Conservation (phyloP, 1,284 basidiomycete genomes). For the Cryptococcus floricola region DNA sequence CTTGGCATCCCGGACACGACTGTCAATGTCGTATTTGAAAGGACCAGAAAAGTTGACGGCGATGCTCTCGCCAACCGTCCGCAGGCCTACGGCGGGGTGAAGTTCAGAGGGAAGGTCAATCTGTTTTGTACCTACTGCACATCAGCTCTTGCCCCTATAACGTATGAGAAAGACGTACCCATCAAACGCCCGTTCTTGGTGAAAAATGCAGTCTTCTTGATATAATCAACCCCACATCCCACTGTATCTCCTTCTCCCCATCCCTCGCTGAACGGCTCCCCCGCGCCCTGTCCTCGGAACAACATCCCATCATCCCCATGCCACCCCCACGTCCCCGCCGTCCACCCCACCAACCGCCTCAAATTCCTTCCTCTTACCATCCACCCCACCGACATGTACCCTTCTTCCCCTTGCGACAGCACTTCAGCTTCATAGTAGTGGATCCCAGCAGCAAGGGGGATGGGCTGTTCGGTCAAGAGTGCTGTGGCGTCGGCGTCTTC, state of each 20-base stretch:
- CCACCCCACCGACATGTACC: slow-evolving; percentile 80
- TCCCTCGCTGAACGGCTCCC: slow-evolving; percentile 67
- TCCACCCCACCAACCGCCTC: slow-evolving; percentile 81
- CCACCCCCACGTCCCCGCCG: slow-evolving; percentile 84
- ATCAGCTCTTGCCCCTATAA: too few relatives aligned
- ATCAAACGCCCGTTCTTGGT: slow-evolving; percentile 81
- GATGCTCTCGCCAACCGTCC: slow-evolving; percentile 56
- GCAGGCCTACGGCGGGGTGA: slow-evolving; percentile 81
- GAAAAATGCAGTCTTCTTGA: slow-evolving; percentile 71
- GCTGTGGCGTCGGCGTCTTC: slow-evolving; percentile 77
- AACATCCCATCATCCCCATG: slow-evolving; percentile 85
- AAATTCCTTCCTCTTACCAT: slow-evolving; percentile 58
- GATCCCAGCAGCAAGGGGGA: slow-evolving; percentile 77
- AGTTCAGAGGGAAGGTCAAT: slow-evolving; percentile 41
- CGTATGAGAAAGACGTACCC: slow-evolving; percentile 52
- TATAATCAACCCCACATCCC: slow-evolving; percentile 86
- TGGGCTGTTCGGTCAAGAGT: slow-evolving; percentile 66
- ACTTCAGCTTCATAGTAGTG: slow-evolving; percentile 89
- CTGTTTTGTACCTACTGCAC: background rate
- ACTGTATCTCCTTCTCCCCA: slow-evolving; percentile 72
- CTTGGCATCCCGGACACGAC: slow-evolving; percentile 55
- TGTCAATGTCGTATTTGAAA: slow-evolving; percentile 83
- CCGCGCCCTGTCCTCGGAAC: slow-evolving; percentile 69
- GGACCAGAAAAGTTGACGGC: slow-evolving; percentile 72
- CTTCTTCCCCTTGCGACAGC: slow-evolving; percentile 69